phyloP scores from a whole-genome alignment of 139 green algal genomes.

The Chlorella vulgaris region DNA sequence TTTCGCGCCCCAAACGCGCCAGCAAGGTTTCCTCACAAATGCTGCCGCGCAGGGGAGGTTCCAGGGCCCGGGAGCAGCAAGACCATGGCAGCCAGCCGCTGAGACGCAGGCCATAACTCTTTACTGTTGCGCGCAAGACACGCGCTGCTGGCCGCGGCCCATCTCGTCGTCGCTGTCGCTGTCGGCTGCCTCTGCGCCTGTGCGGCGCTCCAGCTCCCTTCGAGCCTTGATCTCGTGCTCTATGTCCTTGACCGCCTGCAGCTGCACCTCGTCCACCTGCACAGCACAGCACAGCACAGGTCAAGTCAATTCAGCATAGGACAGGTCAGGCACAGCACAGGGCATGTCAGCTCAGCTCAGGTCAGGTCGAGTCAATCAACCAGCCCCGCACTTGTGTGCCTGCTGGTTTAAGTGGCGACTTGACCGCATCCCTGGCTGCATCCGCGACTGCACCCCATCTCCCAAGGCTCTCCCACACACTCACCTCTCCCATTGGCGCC shows the following conservation, averaged over 20 bases:
- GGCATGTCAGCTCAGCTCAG: no score
- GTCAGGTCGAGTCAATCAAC: no score
- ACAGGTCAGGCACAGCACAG: background rate
- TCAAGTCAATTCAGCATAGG: background rate
- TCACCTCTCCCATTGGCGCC: constrained; percentile 79
- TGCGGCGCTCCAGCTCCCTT: constrained; percentile 53
- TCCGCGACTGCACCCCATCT: background rate
- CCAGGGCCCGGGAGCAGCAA: no score
- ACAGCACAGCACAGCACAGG: constrained; percentile 23
- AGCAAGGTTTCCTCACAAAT: no score
- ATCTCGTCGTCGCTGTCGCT: constrained; percentile 89
- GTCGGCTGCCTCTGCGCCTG: constrained; percentile 62
- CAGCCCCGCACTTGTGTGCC: no score
- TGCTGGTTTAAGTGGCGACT: no score
- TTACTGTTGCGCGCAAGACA: constrained; percentile 98
- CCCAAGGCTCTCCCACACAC: background rate
- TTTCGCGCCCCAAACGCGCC: no score
- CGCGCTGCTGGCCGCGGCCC: constrained; percentile 68
- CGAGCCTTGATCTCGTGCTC: constrained; percentile 88
- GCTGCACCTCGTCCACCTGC: constrained; percentile 61
- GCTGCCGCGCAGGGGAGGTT: no score
- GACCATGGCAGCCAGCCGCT: no score
- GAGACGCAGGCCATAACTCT: background rate
- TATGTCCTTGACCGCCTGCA: constrained; percentile 74
- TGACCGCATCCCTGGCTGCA: no score